Evolutionary conservation across 768 basidiomycete genomes (phyloP).

Genomic region (Xerocomellus chrysenteron): DNA sequence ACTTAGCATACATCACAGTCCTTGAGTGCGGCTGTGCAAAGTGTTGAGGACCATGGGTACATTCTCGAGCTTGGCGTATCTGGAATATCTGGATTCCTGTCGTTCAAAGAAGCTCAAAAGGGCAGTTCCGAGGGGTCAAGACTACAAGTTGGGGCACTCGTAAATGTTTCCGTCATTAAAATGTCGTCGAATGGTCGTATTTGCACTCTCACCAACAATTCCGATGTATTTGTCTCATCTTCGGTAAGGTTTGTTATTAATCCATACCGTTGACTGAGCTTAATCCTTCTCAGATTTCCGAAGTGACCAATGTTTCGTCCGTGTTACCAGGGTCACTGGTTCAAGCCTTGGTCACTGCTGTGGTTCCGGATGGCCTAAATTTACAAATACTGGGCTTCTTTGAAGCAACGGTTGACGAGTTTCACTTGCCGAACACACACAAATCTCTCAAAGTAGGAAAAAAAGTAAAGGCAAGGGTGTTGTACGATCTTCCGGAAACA

Average conservation of each 20-base stretch:
- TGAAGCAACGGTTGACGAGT: conserved; percentile 82
- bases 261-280: background rate
- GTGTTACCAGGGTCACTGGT: conserved; percentile 86
- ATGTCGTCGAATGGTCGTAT: conserved; percentile 76
- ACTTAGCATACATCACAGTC: conserved; percentile 45
- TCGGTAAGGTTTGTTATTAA: conserved; percentile 44
- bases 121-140: conserved; percentile 28
- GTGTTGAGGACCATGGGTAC: conserved; percentile 94
- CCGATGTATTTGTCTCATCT: conserved; percentile 46
- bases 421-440: conserved; percentile 57
- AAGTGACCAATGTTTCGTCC: conserved; percentile 75
- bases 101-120: conserved; percentile 67
- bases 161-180: conserved; percentile 66
- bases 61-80: conserved; percentile 80
- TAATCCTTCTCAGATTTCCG: conserved; percentile 52
- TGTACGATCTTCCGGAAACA: conserved; percentile 71
- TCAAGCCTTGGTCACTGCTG: conserved; percentile 75
- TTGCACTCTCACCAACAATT: conserved; percentile 64
- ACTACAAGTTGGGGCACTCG: conserved; percentile 63
- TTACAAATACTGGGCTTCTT: conserved; percentile 91
- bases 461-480: conserved; percentile 79
- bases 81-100: conserved; percentile 80
- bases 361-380: conserved; percentile 72
- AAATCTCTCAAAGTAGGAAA: conserved; percentile 60
- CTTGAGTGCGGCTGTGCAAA: conserved; percentile 73